These are phyloP conservation scores for Dendrostoma leiphaemia DNA, from an alignment of 2,329 filamentous ascomycete genomes.

Conservation along the genomic window DNA sequence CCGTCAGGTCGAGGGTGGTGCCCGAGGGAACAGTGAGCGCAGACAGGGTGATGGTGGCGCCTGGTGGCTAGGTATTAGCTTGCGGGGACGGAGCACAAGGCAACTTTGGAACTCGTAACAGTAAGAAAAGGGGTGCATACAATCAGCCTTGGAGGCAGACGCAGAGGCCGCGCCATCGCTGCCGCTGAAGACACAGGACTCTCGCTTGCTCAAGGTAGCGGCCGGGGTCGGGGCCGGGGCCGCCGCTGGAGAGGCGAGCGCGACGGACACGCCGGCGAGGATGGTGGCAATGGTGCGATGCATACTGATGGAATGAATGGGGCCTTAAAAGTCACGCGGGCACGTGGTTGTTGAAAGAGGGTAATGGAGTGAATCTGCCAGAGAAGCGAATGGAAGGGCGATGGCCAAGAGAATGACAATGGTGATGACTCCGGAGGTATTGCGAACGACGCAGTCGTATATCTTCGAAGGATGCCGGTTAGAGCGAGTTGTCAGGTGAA, in stretches of 20 bases:
- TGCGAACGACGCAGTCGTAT: not conserved
- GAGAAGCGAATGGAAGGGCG: not conserved
- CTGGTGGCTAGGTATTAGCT: too few species aligned
- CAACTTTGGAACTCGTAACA: too few species aligned
- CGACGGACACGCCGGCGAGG: slow-evolving; percentile 1
- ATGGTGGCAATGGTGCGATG: not conserved
- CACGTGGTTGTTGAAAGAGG: not conserved
- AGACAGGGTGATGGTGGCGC: slow-evolving; percentile 50
- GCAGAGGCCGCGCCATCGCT: slow-evolving; percentile 39
- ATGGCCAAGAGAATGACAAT: not conserved
- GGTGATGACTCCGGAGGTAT: not conserved
- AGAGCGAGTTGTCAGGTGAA: not conserved
- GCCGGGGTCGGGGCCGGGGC: not conserved
- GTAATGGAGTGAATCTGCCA: not conserved
- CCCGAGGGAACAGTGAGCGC: slow-evolving; percentile 56
- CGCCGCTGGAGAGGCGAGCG: not conserved
- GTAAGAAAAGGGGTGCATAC: too few species aligned
- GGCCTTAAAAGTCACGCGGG: not conserved
- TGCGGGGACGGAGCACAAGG: too few species aligned
- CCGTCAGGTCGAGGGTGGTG: slow-evolving; percentile 56
- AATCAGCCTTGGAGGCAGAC: slow-evolving; percentile 46
- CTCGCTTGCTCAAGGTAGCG: slow-evolving; percentile 2
- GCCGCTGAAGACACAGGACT: slow-evolving; percentile 52
- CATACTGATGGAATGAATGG: not conserved
- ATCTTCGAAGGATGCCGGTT: not conserved